These are phyloP conservation scores for Chaetomiaceae sp. DNA, from an alignment of 2,329 filamentous ascomycete genomes.

Conservation along the genomic window DNA sequence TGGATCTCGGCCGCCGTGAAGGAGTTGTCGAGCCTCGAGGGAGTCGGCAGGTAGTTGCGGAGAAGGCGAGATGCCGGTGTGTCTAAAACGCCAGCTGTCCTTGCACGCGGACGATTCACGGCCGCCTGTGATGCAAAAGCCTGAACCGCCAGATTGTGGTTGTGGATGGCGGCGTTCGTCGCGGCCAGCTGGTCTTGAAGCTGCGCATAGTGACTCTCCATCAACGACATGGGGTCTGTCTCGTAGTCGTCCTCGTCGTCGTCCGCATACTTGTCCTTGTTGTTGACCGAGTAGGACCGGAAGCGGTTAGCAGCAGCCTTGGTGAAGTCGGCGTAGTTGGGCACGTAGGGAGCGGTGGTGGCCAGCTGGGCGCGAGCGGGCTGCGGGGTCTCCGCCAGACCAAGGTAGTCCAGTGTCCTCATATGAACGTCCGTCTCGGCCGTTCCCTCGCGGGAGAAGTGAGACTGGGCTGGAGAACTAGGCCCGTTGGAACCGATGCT, in stretches of 20 bases:
- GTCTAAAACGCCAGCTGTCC: conserved; percentile 88
- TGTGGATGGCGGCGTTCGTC: conserved; percentile 70
- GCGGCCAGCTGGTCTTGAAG: conserved; percentile 60
- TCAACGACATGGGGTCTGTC: conserved; percentile 44
- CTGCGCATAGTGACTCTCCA: conserved; percentile 56
- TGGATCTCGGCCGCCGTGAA: conserved; percentile 72
- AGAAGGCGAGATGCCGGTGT: conserved; percentile 63
- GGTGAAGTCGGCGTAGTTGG: conserved; percentile 70
- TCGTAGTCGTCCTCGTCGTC: conserved; percentile 77
- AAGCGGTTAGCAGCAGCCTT: conserved; percentile 79
- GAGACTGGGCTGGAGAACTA: conserved; percentile 79
- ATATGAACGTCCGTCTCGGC: conserved; percentile 82
- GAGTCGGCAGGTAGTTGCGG: conserved; percentile 71
- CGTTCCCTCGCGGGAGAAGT: conserved; percentile 78
- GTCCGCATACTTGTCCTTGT: conserved; percentile 94
- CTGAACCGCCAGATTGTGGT: conserved; percentile 89
- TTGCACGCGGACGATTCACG: conserved; percentile 79
- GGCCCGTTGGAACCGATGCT: conserved; percentile 90
- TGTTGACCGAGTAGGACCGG: conserved; percentile 96
- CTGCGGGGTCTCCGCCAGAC: conserved; percentile 88
- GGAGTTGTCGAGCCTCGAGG: conserved; percentile 66
- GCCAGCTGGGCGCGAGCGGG: conserved; percentile 69
- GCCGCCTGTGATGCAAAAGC: conserved; percentile 84
- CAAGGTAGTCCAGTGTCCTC: conserved; percentile 92
- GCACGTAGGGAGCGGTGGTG: conserved; percentile 65